Percentiles rank a stretch among this genome's conserved stretches.
These are phyloP conservation scores for Tolypocladium guangdongense DNA, from an alignment of 2,329 filamentous ascomycete species.

Conservation along the genomic window DNA sequence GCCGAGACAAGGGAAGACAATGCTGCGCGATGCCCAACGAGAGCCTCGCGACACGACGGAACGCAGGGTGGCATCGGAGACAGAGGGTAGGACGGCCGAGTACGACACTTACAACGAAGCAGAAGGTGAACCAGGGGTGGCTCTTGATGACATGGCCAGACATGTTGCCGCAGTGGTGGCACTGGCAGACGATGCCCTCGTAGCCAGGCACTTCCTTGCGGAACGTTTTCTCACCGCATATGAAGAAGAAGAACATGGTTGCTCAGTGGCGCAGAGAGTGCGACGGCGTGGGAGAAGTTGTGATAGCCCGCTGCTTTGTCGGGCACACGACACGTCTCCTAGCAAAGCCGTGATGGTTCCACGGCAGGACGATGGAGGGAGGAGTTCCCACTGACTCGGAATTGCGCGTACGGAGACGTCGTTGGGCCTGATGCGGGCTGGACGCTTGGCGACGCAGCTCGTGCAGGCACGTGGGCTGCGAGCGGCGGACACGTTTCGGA, in stretches of 20 bases:
- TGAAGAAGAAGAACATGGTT: slow-evolving; percentile 50
- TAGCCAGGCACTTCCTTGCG: slow-evolving; percentile 49
- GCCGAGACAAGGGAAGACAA: not conserved
- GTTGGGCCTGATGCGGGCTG: not conserved
- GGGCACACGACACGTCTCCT: not conserved
- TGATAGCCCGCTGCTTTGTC: not conserved
- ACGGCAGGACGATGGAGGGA: not conserved
- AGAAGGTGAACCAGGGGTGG: slow-evolving; percentile 69
- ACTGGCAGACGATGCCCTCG: slow-evolving; percentile 50
- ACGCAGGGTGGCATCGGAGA: not conserved
- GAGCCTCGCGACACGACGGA: not conserved
- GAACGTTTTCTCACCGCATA: slow-evolving; percentile 51
- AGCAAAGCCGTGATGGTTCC: not conserved
- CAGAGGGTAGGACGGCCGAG: not conserved
- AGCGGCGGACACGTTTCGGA: too few species aligned
- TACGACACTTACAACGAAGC: slow-evolving; percentile 49
- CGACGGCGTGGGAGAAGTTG: not conserved
- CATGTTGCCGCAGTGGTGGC: slow-evolving; percentile 57
- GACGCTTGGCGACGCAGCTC: too few species aligned
- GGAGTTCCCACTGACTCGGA: not conserved
- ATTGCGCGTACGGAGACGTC: not conserved
- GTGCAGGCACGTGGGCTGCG: too few species aligned
- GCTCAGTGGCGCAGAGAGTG: not conserved
- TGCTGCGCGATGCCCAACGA: not conserved
- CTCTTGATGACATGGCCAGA: slow-evolving; percentile 49